A percentile compares a stretch with the other conserved stretches of the same genome.
Evolutionary conservation across 2,329 filamentous ascomycete species (phyloP).

Genomic region (Biscogniauxia mediterranea): DNA sequence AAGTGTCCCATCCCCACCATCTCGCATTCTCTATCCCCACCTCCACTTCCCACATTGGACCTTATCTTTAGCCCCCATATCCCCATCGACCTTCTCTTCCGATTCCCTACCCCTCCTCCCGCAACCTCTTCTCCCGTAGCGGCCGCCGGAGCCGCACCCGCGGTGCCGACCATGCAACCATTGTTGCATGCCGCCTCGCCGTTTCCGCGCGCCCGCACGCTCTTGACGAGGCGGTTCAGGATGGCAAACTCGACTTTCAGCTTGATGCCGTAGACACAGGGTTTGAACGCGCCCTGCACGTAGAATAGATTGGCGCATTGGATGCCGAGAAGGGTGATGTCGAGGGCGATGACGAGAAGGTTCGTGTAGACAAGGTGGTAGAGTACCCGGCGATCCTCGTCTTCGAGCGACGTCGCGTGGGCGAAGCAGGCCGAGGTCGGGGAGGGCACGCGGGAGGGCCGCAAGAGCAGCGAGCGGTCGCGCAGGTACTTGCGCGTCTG

Average conservation of each 20-base stretch:
- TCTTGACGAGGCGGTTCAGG: slow-evolving; percentile 33
- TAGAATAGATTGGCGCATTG: slow-evolving; percentile 38
- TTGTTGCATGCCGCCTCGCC: not conserved
- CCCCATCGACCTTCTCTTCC: not conserved
- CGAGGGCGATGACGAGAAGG: slow-evolving; percentile 38
- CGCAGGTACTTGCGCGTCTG: slow-evolving; percentile 25
- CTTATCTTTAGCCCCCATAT: too few relatives aligned
- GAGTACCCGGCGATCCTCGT: slow-evolving; percentile 20
- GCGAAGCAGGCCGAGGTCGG: not conserved
- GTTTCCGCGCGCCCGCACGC: slow-evolving; percentile 7
- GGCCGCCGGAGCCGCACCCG: too few relatives aligned
- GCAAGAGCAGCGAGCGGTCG: slow-evolving; percentile 13
- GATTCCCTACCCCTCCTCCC: not conserved
- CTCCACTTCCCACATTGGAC: not conserved
- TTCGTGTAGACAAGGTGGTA: slow-evolving; percentile 38
- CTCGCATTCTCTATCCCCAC: not conserved
- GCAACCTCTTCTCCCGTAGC: too few relatives aligned
- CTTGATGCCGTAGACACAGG: slow-evolving; percentile 35
- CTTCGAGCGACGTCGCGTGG: slow-evolving; percentile 6
- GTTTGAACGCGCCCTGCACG: slow-evolving; percentile 35
- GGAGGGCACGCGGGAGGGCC: not conserved
- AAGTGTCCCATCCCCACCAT: not conserved
- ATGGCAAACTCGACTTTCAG: slow-evolving; percentile 36
- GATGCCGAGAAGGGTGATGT: slow-evolving; percentile 37
- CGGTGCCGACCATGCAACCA: too few relatives aligned